A percentile compares a stretch with the other conserved stretches of the same genome.
Evolutionary conservation across 805 yeast genomes (phyloP).

Genomic region (Yamadazyma laniorum): DNA sequence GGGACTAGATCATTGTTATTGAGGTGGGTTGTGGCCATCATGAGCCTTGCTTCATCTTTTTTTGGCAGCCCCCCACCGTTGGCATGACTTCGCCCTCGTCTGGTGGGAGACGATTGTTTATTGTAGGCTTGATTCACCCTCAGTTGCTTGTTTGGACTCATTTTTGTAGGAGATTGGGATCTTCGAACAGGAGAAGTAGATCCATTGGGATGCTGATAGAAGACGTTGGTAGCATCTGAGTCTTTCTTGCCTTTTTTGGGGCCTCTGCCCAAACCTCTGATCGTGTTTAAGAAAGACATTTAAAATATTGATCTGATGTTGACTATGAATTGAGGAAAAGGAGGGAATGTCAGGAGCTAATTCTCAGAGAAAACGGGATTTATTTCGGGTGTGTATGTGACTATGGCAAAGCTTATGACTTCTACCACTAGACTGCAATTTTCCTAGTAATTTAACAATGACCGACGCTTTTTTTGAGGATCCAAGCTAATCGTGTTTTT

Average conservation of each 20-base stretch:
- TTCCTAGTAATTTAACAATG: too few relatives aligned
- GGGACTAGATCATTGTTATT: slow-evolving; percentile 14
- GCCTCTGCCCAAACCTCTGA: slow-evolving; percentile 46
- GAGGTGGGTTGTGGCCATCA: slow-evolving; percentile 9
- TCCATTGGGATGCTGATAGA: slow-evolving; percentile 31
- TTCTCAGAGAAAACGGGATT: too few relatives aligned
- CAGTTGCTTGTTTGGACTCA: slow-evolving; percentile 31
- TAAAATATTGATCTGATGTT: background rate
- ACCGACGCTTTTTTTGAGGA: too few relatives aligned
- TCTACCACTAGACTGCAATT: too few relatives aligned
- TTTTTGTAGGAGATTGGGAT: slow-evolving; percentile 38
- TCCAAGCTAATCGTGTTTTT: too few relatives aligned
- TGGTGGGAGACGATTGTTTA: slow-evolving; percentile 19
- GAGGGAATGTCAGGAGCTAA: too few relatives aligned
- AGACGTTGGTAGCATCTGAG: slow-evolving; percentile 20
- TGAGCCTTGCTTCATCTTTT: slow-evolving; percentile 4
- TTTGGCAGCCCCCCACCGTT: slow-evolving; percentile 7
- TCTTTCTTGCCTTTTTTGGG: slow-evolving; percentile 46
- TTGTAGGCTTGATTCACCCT: slow-evolving; percentile 10
- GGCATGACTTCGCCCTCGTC: slow-evolving; percentile 15
- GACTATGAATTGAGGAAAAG: background rate
- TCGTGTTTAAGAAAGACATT: slow-evolving; percentile 49
- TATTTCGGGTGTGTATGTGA: too few relatives aligned
- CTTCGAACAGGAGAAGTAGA: slow-evolving; percentile 38
- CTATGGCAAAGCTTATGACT: too few relatives aligned